Conservation (phyloP, 805 yeast species). For the Sugiyamaella qingdaonensis region DNA sequence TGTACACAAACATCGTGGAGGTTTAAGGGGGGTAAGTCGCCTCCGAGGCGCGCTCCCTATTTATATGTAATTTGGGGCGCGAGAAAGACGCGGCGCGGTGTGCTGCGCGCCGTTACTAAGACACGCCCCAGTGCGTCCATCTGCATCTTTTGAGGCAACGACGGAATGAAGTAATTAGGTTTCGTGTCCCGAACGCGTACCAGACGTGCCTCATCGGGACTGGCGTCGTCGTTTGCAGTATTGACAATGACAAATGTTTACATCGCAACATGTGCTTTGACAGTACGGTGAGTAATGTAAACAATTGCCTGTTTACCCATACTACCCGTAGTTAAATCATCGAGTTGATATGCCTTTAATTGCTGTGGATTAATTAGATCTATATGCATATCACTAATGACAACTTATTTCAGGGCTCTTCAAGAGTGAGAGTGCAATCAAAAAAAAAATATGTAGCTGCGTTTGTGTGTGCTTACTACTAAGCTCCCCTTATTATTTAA, state of each 20-base stretch:
- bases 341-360: too few species aligned
- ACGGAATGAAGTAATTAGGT: conserved; percentile 1
- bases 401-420: too few species aligned
- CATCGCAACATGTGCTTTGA: neutral
- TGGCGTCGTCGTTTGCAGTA: neutral
- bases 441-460: too few species aligned
- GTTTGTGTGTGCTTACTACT: too few species aligned
- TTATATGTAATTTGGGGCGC: conserved; percentile 4
- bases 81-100: conserved; percentile 1
- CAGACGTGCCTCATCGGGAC: conserved; percentile 3
- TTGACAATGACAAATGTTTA: neutral
- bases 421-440: too few species aligned
- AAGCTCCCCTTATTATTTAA: too few species aligned
- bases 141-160: neutral
- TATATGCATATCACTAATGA: too few species aligned
- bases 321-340: too few species aligned
- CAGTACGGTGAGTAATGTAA: neutral
- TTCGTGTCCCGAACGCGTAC: neutral
- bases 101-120: conserved; percentile 1
- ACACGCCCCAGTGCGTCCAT: neutral
- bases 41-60: conserved; percentile 2
- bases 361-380: too few species aligned
- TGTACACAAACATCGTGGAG: conserved; percentile 22
- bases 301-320: neutral
- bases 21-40: neutral